Conservation (phyloP, 768 basidiomycete species). For the Hypholoma sublateritium region DNA sequence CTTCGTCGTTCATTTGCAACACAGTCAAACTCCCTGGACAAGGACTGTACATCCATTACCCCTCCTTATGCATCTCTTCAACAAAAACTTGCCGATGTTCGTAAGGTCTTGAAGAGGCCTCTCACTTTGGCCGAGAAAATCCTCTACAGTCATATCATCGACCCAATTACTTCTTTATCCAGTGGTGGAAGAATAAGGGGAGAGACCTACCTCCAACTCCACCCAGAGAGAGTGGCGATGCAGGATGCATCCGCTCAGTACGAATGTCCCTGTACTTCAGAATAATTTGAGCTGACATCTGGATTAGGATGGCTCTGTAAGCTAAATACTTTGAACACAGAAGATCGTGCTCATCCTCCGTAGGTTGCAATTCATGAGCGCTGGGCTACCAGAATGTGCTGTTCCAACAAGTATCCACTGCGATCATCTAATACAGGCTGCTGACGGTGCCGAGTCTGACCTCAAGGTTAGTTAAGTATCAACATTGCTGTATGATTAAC, state of each 20-base stretch:
- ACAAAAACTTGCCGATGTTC: constrained; percentile 67
- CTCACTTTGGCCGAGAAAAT: constrained; percentile 98
- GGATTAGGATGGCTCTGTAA: constrained; percentile 77
- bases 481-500: not conserved
- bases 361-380: constrained; percentile 97
- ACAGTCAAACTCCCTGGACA: constrained; percentile 35
- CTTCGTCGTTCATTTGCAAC: constrained; percentile 36
- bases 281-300: constrained; percentile 11
- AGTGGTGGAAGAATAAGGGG: constrained; percentile 74
- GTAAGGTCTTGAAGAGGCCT: constrained; percentile 70
- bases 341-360: not conserved
- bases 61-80: constrained; percentile 81
- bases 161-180: constrained; percentile 72
- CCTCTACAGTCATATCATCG: constrained; percentile 85
- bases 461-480: constrained; percentile 54
- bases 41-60: constrained; percentile 62
- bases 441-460: constrained; percentile 84
- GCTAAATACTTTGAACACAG: constrained; percentile 18
- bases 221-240: constrained; percentile 95
- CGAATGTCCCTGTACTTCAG: constrained; percentile 28
- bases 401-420: constrained; percentile 95
- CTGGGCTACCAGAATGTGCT: constrained; percentile 78
- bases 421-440: constrained; percentile 95
- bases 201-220: constrained; percentile 86
- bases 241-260: constrained; percentile 92